Evolutionary conservation across 2,329 filamentous ascomycete genomes (phyloP).

Genomic region (Drechslera avenae): DNA sequence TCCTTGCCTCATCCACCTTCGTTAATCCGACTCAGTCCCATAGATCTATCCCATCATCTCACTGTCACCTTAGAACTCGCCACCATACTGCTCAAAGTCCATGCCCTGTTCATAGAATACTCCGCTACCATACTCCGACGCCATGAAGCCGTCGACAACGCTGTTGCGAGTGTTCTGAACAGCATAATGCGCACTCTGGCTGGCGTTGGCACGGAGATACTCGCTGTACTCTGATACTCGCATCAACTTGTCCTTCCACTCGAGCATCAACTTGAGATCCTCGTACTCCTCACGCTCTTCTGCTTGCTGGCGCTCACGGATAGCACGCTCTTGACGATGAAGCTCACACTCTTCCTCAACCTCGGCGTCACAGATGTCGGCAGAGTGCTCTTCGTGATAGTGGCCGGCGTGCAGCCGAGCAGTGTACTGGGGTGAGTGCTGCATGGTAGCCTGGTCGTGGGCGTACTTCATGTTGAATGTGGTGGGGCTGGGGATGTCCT

Average conservation of each 20-base stretch:
- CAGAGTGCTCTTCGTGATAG: background rate
- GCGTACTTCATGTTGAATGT: background rate
- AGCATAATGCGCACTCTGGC: conserved; percentile 11
- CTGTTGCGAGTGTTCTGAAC: conserved; percentile 5
- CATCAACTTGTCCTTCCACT: conserved; percentile 27
- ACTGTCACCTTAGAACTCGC: background rate
- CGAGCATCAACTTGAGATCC: conserved; percentile 9
- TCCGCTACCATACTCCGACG: too few species aligned
- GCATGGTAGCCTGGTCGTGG: background rate
- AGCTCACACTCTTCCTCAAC: background rate
- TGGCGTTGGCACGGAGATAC: conserved; percentile 26
- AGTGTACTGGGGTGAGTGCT: background rate
- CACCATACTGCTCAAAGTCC: background rate
- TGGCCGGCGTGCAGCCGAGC: background rate
- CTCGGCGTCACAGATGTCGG: background rate
- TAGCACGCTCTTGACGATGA: background rate
- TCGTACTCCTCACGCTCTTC: background rate
- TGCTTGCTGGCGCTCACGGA: too few species aligned
- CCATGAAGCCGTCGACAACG: background rate
- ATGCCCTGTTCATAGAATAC: background rate
- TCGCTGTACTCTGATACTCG: conserved; percentile 28
- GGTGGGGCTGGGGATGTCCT: background rate
- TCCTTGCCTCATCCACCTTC: too few species aligned
- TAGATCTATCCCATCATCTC: too few species aligned
- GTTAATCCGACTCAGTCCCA: too few species aligned